These are phyloP conservation scores for Fusarium anguioides DNA, from an alignment of 2,329 filamentous ascomycete genomes.

Conservation along the genomic window DNA sequence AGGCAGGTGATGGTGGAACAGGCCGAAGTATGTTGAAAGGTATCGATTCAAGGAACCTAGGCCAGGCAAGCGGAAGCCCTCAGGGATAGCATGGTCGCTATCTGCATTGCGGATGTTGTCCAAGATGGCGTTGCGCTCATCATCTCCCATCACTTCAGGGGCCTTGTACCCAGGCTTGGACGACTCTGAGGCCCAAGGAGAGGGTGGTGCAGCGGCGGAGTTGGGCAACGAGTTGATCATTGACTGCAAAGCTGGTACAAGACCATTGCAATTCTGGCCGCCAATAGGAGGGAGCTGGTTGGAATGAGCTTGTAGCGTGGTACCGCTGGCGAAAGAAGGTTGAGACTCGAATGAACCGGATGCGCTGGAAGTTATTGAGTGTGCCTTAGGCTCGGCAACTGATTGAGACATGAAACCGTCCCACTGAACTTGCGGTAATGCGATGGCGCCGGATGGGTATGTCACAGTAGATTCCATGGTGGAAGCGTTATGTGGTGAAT, in stretches of 20 bases:
- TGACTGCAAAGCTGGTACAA: constrained; percentile 75
- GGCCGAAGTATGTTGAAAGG: constrained; percentile 92
- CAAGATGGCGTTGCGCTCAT: constrained; percentile 85
- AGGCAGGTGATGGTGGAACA: constrained; percentile 96
- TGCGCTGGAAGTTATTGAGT: constrained; percentile 75
- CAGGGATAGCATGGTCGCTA: constrained; percentile 82
- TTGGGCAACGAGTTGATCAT: constrained; percentile 78
- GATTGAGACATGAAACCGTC: constrained; percentile 83
- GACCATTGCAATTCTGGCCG: constrained; percentile 69
- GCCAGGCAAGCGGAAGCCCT: constrained; percentile 88
- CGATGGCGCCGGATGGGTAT: constrained; percentile 82
- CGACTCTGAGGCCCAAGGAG: constrained; percentile 74
- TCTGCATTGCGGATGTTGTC: constrained; percentile 88
- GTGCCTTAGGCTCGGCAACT: constrained; percentile 77
- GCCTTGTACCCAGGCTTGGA: constrained; percentile 76
- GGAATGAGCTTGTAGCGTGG: constrained; percentile 66
- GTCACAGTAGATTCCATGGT: constrained; percentile 82
- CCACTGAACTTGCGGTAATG: constrained; percentile 89
- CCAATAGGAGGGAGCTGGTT: constrained; percentile 76
- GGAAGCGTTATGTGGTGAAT: constrained; percentile 76
- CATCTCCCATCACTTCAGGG: constrained; percentile 84
- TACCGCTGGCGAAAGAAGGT: constrained; percentile 69
- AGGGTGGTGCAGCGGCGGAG: constrained; percentile 76
- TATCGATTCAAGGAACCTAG: constrained; percentile 88
- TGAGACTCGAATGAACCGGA: constrained; percentile 76